These are phyloP conservation scores for Microascus cirrosus DNA, from an alignment of 2,329 filamentous ascomycete species.

Conservation along the genomic window DNA sequence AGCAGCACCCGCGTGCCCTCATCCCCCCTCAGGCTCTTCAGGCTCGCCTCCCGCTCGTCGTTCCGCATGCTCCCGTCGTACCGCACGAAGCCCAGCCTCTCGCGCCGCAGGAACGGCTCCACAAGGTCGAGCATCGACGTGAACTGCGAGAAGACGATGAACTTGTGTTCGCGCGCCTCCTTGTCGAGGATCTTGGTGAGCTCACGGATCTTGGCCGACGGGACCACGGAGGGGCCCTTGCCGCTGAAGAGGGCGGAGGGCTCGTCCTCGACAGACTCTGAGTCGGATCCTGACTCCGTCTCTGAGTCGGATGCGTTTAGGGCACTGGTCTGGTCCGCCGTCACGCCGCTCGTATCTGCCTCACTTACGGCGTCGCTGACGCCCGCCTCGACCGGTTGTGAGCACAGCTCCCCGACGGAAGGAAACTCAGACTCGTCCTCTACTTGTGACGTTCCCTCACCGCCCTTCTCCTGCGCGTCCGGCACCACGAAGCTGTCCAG, in stretches of 20 bases:
- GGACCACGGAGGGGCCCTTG: constrained; percentile 27
- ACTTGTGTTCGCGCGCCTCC: constrained; percentile 78
- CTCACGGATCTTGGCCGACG: constrained; percentile 86
- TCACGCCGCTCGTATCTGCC: not conserved
- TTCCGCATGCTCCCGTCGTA: constrained; percentile 96
- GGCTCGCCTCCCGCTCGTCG: constrained; percentile 77
- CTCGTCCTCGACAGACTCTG: constrained; percentile 14
- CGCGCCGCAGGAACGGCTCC: constrained; percentile 73
- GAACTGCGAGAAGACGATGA: constrained; percentile 97
- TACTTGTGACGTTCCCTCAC: not conserved
- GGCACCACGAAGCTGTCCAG: constrained; percentile 44
- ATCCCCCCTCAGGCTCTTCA: constrained; percentile 66
- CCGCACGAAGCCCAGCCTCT: constrained; percentile 68
- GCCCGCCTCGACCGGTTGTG: constrained; percentile 7
- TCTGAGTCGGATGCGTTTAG: constrained; percentile 23
- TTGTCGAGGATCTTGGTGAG: constrained; percentile 69
- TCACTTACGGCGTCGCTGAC: not conserved
- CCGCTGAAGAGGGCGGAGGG: not conserved
- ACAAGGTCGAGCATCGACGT: constrained; percentile 96
- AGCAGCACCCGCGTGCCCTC: constrained; percentile 69
- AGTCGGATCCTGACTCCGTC: constrained; percentile 15
- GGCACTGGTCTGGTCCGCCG: no score
- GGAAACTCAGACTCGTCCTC: constrained; percentile 13
- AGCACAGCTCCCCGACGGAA: not conserved
- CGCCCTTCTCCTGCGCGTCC: constrained; percentile 26